Conservation (phyloP, 257 asterid species). For the Scutellaria galericulata region DNA sequence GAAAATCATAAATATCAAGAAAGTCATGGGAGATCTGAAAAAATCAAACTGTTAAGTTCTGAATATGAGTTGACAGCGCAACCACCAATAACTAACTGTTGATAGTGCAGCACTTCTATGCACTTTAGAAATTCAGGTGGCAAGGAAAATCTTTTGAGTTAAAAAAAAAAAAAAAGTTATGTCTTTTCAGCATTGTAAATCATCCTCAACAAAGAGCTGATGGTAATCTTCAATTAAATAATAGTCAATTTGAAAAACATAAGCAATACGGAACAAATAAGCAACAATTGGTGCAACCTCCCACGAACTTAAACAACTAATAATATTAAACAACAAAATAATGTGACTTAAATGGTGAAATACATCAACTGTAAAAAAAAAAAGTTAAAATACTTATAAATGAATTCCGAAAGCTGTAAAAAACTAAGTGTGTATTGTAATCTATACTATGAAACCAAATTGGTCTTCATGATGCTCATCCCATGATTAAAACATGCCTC, state of each 20-base stretch:
- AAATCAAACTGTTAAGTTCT: background rate
- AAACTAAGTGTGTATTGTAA: constrained; percentile 13
- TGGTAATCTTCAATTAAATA: background rate
- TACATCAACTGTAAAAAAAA: background rate
- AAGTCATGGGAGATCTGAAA: constrained; percentile 11
- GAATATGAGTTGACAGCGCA: too few relatives aligned
- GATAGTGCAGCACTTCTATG: constrained; percentile 5
- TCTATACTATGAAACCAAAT: background rate
- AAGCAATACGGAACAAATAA: background rate
- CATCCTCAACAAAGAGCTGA: constrained; percentile 19
- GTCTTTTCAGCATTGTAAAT: background rate
- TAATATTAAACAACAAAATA: background rate
- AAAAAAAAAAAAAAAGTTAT: background rate
- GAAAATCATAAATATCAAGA: constrained; percentile 25
- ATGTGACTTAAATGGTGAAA: constrained; percentile 17
- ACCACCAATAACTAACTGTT: background rate
- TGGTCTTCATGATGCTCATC: constrained; percentile 3
- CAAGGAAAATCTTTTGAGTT: constrained; percentile 17
- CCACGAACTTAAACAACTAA: constrained; percentile 10
- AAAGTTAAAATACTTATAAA: constrained; percentile 19
- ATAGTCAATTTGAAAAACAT: constrained; percentile 13
- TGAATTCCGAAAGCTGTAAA: background rate
- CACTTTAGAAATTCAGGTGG: background rate
- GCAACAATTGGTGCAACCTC: constrained; percentile 2
- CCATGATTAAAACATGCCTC: constrained; percentile 19